Base-by-base conservation (phyloP, 441 rosid species). In the Syzygium malaccense region DNA sequence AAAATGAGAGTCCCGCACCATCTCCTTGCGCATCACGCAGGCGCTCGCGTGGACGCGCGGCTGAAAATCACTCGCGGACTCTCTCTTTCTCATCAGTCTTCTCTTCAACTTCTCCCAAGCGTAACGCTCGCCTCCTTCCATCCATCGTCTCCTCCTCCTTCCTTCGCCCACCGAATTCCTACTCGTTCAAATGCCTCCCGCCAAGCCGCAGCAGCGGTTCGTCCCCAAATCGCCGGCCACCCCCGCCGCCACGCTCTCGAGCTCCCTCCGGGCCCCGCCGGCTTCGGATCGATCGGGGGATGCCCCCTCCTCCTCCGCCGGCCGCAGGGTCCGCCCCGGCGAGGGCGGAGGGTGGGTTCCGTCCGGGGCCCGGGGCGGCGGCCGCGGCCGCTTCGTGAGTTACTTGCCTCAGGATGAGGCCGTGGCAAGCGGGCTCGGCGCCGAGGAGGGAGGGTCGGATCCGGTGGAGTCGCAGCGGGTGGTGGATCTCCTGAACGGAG, bases 371-470 rank as follows among this genome's bases (percentile, higher is more conserved):
- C 94, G 84, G 71, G 86, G 85, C 79, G 86, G 85, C 79, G 45
- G 48, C 48, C 2, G 48, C 48, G 96, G 97, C 8, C 93, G 90
- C 88, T 98, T 97, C 90, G 96, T 98, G 1, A 94, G 91, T 91
- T 98, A 97, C 95, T 94, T 98, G 91, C 99, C 98, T n/a, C 99
- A 97, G 89, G 99, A 98, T 51, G 99, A 98, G 92, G 99, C 98
- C 6, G 96, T 98, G 87, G 99, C 98, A 3, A 93, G 96, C 2
- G 99, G 99, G 15, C 92, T 96, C 2, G 94, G 95, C 25, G 92
- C 98, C 25, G 95, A 95, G 14, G 95, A 94, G 85, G 99, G 99
- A 78, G 99, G 98, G 62, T 89, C 94, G 91, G 99, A 98, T 94
- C 95, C 99, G 2, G 92, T 96, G 85, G 99, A 97, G 93, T 98